Base-by-base conservation (phyloP, 805 yeast species). In the Kuraishia borneana region DNA sequence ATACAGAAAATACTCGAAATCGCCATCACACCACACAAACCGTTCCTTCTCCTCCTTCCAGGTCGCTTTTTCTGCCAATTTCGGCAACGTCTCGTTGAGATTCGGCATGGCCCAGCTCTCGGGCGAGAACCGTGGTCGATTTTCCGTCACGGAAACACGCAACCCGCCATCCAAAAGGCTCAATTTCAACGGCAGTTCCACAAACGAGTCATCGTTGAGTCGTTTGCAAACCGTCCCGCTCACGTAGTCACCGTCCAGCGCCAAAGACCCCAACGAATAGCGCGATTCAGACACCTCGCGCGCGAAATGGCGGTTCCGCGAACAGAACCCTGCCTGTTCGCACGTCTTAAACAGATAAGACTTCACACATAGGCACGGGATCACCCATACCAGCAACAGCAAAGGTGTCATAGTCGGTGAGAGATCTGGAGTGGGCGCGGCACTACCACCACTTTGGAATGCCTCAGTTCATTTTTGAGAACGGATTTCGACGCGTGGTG, bases 271-370 rank as follows among this genome's bases (percentile, higher is more conserved):
- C 26, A 70, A 42, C 2, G 61, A 49, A 42, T 71, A 70, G 21
- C 64, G 59, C 1, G 63, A 50, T 16, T 52, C 53, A 5, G 41
- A 36, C 5, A 70, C 60, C 31, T 61, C 50, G 2, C 48, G 39
- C 1, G 84, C 83, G 49, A 70, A 84, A 37, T 72, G 74, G 36
- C 89, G 61, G 47, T 88, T 83, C 53, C 97, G 68, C 33, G 66
- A 56, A 50, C 97, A 88, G 50, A 88, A 87, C 5, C 95, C 94
- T 13, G 85, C 70, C 46, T 81, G 78, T 5, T 64, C 73, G 54
- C 97, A 88, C 10, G 65, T 72, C 50, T 84, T 83, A 63, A 85
- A 81, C 36, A 84, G 55, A 41, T 76, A 73, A 3, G 70, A 73
- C 44, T 79, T 77, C 26, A 76, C 85, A 1, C 68, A n/a, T n/a